These are phyloP conservation scores for Lithocarpus polystachyus DNA, from an alignment of 306 rosid species.

Conservation along the genomic window DNA sequence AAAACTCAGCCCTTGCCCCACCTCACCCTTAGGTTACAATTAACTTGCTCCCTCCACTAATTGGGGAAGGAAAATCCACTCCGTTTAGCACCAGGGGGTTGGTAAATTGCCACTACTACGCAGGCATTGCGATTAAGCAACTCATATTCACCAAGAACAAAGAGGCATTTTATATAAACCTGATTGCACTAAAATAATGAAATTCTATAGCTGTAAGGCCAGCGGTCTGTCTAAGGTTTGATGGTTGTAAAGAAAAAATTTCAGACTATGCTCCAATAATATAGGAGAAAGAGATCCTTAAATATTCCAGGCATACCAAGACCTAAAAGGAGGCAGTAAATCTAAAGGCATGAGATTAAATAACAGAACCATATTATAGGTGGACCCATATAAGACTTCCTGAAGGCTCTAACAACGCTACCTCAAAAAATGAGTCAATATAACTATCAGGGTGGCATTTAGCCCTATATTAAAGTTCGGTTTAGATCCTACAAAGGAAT, in stretches of 20 bases:
- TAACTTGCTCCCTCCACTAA: too few species aligned
- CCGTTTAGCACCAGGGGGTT: too few species aligned
- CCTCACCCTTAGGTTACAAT: too few species aligned
- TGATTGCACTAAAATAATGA: neutral
- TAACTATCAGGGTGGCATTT: neutral
- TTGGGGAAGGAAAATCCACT: too few species aligned
- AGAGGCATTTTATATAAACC: neutral
- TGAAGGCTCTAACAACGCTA: neutral
- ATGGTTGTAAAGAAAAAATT: neutral
- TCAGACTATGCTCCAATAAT: neutral
- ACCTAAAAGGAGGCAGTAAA: neutral
- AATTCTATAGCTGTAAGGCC: neutral
- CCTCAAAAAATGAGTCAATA: neutral
- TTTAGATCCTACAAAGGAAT: neutral
- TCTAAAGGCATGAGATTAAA: too few species aligned
- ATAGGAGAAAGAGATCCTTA: neutral
- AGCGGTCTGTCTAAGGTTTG: neutral
- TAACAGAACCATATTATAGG: too few species aligned
- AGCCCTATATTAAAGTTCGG: neutral
- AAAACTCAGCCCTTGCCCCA: too few species aligned
- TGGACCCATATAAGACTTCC: neutral
- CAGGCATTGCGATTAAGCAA: neutral
- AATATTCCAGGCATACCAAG: neutral
- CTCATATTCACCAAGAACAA: neutral
- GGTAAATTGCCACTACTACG: too few species aligned